Base-by-base conservation (phyloP, 2,329 filamentous ascomycete genomes). In the Colletotrichum karsti region DNA sequence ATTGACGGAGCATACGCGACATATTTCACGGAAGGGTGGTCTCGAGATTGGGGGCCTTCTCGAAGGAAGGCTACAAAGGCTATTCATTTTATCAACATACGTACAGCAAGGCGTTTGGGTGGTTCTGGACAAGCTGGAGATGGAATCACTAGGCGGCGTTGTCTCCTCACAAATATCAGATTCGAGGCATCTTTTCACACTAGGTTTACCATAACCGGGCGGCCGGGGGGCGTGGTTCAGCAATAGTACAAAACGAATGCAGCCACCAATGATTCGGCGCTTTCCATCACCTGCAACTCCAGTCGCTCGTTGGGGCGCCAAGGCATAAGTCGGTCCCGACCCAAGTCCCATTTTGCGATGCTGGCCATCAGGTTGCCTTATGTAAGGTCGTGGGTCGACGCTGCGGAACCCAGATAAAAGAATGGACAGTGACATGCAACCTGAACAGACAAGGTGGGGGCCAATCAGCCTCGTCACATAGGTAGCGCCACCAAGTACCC, bases 321-420 rank as follows among this genome's bases (percentile, higher is more conserved):
- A n/a, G n/a, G n/a, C n/a, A n/a, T n/a, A n/a, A 24, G 30, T 35
- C 51, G 51, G n/a, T 24, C 12, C 33, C 33, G 26, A 55, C 51
- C 15, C 22, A 39, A 41, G 22, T 55, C 5, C 15, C 18, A 41
- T 55, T 55, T 33, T 55, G 51, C 51, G 35, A 28, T 15, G n/a
- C n/a, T 53, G 50, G 10, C 50, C 24, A 22, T 24, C 13, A n/a
- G n/a, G n/a, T 33, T 15, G 28, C 24, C 24, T 33, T 3, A 8
- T 13, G 4, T 12, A 33, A 20, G 26, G 15, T 8, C 6, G 74
- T 24, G 63, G 67, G 13, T 35, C 41, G 78, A 37, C 71, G 39
- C 64, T 67, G 15, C 33, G 56, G 75, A 76, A 57, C 70, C 74
- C 64, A 53, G 70, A 60, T 63, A 72, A n/a, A 42, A 35, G 33